phyloP scores from a whole-genome alignment of 192 early-diverging fungal genomes.

The Blastocladiella britannica region DNA sequence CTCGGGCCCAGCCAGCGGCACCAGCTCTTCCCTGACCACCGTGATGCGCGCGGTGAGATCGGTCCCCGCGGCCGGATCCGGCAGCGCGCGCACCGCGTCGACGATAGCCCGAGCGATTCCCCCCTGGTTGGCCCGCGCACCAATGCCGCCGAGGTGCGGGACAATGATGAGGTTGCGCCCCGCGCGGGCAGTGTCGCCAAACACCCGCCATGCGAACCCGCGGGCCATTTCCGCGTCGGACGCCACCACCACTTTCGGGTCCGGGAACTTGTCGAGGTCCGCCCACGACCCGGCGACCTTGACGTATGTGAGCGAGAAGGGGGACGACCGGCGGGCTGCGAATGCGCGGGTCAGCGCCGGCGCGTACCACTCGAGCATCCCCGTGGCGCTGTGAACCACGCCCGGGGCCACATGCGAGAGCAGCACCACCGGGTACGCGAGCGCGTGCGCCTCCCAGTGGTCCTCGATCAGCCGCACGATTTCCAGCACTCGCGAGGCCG shows the following conservation, averaged over 20 bases:
- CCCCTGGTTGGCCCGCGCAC: too few relatives aligned
- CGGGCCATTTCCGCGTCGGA: slow-evolving; percentile 53
- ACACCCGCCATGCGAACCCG: slow-evolving; percentile 61
- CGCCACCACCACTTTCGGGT: slow-evolving; percentile 69
- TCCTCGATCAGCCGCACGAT: slow-evolving; percentile 71
- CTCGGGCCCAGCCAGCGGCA: slow-evolving; percentile 72
- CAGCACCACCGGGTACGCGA: slow-evolving; percentile 49
- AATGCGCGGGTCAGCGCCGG: slow-evolving; percentile 52
- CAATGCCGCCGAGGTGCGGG: slow-evolving; percentile 56
- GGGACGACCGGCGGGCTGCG: slow-evolving; percentile 47
- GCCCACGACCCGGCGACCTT: slow-evolving; percentile 41
- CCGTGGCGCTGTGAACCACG: slow-evolving; percentile 63
- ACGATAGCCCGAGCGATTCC: background rate
- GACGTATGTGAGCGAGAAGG: slow-evolving; percentile 73
- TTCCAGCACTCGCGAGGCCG: slow-evolving; percentile 75
- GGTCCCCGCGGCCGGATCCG: background rate
- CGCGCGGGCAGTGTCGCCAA: slow-evolving; percentile 43
- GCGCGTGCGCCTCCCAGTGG: slow-evolving; percentile 47
- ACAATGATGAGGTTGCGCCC: slow-evolving; percentile 45
- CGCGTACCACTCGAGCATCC: slow-evolving; percentile 93
- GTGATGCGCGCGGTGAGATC: slow-evolving; percentile 3
- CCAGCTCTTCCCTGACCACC: slow-evolving; percentile 28
- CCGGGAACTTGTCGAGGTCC: slow-evolving; percentile 43
- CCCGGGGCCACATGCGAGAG: slow-evolving; percentile 52
- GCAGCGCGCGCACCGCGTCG: background rate